Evolutionary conservation across 805 yeast genomes (phyloP).

Genomic region (Starmerella gropengiesseri): DNA sequence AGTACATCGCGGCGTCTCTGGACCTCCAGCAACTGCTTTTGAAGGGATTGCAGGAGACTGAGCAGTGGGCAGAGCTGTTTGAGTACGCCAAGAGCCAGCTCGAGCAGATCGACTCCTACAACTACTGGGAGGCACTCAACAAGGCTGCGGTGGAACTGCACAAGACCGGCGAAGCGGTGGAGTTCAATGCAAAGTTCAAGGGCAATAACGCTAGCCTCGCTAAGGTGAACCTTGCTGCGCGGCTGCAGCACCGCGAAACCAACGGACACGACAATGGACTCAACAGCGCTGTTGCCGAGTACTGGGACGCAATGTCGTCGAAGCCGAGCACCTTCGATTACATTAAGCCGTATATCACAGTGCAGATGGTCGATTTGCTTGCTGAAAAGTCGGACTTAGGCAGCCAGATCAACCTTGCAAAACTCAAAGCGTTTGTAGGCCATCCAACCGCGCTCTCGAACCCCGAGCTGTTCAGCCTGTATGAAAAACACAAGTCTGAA

Average conservation of each 20-base stretch:
- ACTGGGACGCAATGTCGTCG: slow-evolving; percentile 38
- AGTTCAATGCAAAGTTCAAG: slow-evolving; percentile 27
- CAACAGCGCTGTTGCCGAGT: slow-evolving; percentile 24
- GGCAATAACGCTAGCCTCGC: slow-evolving; percentile 53
- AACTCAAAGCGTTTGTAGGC: slow-evolving; percentile 35
- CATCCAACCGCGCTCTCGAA: slow-evolving; percentile 22
- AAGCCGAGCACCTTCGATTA: slow-evolving; percentile 62
- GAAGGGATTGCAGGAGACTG: slow-evolving; percentile 35
- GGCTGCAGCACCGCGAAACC: too few relatives aligned
- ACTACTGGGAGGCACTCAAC: slow-evolving; percentile 53
- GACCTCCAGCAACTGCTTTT: slow-evolving; percentile 41
- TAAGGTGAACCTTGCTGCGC: slow-evolving; percentile 38
- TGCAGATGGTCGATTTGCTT: slow-evolving; percentile 23
- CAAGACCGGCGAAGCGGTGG: slow-evolving; percentile 29
- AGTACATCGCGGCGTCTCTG: slow-evolving; percentile 37
- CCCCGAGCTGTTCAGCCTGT: slow-evolving; percentile 32
- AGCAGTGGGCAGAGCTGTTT: slow-evolving; percentile 38
- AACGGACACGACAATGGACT: slow-evolving; percentile 20
- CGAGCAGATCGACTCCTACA: slow-evolving; percentile 58
- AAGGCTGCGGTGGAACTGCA: slow-evolving; percentile 36
- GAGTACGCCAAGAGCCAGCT: slow-evolving; percentile 36
- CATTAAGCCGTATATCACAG: slow-evolving; percentile 32
- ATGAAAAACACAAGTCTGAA: slow-evolving; percentile 31
- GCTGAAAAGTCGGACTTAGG: slow-evolving; percentile 18
- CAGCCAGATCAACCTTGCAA: slow-evolving; percentile 36